Conservation (phyloP, 1,284 basidiomycete species). For the Ganoderma boninense region DNA sequence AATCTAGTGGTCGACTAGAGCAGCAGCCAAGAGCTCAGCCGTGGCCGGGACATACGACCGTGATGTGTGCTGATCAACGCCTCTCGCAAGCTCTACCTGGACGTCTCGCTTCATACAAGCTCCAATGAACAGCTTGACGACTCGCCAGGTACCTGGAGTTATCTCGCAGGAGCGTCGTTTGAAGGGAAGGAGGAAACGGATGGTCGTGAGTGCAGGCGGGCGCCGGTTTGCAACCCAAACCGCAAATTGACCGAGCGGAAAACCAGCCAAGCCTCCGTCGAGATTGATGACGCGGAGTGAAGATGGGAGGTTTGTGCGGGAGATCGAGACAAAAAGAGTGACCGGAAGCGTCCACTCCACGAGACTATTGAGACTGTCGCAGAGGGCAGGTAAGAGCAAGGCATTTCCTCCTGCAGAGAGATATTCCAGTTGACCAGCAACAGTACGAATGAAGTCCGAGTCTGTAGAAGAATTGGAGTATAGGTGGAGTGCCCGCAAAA, state of each 20-base stretch:
- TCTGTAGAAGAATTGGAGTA: not conserved
- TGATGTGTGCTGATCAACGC: constrained; percentile 27
- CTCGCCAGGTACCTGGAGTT: not conserved
- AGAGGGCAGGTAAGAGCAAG: constrained; percentile 1
- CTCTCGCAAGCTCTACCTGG: constrained; percentile 24
- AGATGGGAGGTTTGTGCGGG: not conserved
- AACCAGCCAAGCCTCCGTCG: constrained; percentile 10
- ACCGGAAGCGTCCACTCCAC: constrained; percentile 23
- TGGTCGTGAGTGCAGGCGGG: constrained; percentile 19
- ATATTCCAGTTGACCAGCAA: not conserved
- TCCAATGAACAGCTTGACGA: not conserved
- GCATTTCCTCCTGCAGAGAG: not conserved
- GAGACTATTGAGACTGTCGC: constrained; percentile 22
- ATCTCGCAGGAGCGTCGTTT: not conserved
- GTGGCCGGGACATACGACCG: constrained; percentile 19
- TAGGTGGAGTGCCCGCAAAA: not conserved
- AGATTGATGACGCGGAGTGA: constrained; percentile 16
- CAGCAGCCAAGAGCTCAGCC: constrained; percentile 10
- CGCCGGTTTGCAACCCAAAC: constrained; percentile 3
- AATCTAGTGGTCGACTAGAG: not conserved
- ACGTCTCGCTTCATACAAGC: constrained; percentile 19
- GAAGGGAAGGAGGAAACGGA: constrained; percentile 26
- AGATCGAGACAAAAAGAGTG: not conserved
- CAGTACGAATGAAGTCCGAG: not conserved
- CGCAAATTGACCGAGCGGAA: constrained; percentile 3